Conservation (phyloP, 176 grass and related monocot genomes). For the Juncus effusus region DNA sequence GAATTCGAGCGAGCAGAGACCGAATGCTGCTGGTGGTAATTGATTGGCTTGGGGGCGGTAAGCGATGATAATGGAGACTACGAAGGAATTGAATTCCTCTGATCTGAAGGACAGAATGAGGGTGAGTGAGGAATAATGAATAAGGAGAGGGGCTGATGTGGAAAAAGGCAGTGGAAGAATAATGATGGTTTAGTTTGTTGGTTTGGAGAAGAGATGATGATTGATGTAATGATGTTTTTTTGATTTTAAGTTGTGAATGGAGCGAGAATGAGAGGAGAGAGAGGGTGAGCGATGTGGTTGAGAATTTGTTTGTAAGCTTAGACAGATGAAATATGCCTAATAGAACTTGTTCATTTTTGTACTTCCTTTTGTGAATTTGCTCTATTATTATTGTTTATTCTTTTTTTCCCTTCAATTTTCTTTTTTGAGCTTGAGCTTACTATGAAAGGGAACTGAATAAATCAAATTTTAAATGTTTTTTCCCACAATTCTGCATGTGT, state of each 20-base stretch:
- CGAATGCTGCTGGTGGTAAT: conserved; percentile 58
- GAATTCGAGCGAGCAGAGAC: conserved; percentile 60
- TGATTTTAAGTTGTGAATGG: not conserved
- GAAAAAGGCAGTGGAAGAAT: not conserved
- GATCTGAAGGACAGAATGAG: not conserved
- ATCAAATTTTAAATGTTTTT: too few species aligned
- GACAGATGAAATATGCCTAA: not conserved
- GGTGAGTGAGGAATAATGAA: conserved; percentile 10
- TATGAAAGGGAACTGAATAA: too few species aligned
- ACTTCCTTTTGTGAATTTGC: not conserved
- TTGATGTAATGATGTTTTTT: not conserved
- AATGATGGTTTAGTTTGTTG: not conserved
- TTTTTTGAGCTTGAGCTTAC: too few species aligned
- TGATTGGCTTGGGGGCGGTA: not conserved
- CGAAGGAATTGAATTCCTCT: too few species aligned
- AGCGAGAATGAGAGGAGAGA: not conserved
- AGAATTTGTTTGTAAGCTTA: not conserved
- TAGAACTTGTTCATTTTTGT: not conserved
- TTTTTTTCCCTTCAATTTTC: too few species aligned
- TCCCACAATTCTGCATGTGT: too few species aligned
- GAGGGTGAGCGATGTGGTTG: not conserved
- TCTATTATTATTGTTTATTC: not conserved
- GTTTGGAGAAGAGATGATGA: not conserved
- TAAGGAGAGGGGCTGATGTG: not conserved
- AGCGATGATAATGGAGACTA: not conserved